A percentile compares a stretch with the other conserved stretches of the same genome.
Conservation (phyloP, 768 basidiomycete genomes). For the Chiua virens region DNA sequence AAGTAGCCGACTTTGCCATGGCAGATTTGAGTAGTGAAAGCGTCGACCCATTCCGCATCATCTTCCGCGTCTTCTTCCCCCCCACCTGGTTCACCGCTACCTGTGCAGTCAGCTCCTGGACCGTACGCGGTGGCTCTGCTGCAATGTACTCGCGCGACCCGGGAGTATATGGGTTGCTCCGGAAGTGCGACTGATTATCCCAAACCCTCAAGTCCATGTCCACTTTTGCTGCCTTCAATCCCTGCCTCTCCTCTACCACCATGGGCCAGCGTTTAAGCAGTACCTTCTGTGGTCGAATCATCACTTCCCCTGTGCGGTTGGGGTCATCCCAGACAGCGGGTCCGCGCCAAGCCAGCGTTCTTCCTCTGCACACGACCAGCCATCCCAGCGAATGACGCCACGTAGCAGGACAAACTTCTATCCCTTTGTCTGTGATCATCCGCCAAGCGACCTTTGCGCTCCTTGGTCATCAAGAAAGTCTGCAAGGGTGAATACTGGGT, state of each 20-base stretch:
- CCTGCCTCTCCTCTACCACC: conserved; percentile 47
- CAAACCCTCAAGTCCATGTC: conserved; percentile 31
- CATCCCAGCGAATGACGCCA: conserved; percentile 35
- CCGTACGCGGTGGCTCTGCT: conserved; percentile 24
- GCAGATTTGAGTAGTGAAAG: conserved; percentile 20
- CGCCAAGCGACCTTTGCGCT: conserved; percentile 61
- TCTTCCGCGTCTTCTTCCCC: neutral
- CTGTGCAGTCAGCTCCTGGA: conserved; percentile 20
- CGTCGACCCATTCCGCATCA: neutral
- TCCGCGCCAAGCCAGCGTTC: conserved; percentile 12
- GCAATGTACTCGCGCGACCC: conserved; percentile 51
- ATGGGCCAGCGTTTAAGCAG: conserved; percentile 39
- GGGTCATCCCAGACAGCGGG: conserved; percentile 32
- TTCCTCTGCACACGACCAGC: conserved; percentile 20
- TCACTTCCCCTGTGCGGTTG: conserved; percentile 27
- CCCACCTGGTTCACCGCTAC: conserved; percentile 6
- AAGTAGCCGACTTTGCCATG: conserved; percentile 9
- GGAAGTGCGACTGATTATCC: conserved; percentile 29
- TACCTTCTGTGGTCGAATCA: conserved; percentile 28
- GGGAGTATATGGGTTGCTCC: conserved; percentile 47
- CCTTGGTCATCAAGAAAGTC: conserved; percentile 46
- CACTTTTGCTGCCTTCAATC: conserved; percentile 38
- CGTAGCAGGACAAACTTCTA: conserved; percentile 8
- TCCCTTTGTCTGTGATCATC: conserved; percentile 26
- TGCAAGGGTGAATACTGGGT: conserved; percentile 54